Percentiles rank a stretch among this genome's conserved stretches.
phyloP scores from a whole-genome alignment of 768 basidiomycete species.

The Termitomyces sp. region DNA sequence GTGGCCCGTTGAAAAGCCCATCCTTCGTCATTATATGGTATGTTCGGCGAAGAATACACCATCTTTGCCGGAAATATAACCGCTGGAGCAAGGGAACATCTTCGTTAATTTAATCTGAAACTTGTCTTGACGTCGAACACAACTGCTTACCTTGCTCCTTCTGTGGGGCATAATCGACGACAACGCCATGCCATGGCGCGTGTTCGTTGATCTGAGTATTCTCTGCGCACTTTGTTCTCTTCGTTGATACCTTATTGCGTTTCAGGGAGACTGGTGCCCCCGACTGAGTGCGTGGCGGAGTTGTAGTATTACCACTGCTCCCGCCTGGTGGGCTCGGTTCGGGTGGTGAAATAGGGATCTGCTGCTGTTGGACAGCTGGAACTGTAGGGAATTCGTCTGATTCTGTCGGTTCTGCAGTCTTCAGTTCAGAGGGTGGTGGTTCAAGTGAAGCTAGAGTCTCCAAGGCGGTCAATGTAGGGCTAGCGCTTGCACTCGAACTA shows the following conservation, averaged over 20 bases:
- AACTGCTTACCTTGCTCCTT: slow-evolving; percentile 12
- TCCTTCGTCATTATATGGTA: slow-evolving; percentile 10
- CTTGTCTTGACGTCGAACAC: not conserved
- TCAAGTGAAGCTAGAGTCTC: slow-evolving; percentile 7
- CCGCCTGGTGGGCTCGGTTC: not conserved
- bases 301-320: not conserved
- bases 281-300: slow-evolving; percentile 6
- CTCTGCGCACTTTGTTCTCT: not conserved
- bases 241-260: slow-evolving; percentile 1
- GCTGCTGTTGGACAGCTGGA: not conserved
- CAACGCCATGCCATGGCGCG: slow-evolving; percentile 12
- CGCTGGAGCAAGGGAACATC: slow-evolving; percentile 2
- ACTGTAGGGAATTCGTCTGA: not conserved
- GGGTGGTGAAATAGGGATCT: not conserved
- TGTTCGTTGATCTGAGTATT: not conserved
- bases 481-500: slow-evolving; percentile 5
- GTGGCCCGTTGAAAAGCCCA: slow-evolving; percentile 94
- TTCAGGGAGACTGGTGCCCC: slow-evolving; percentile 6
- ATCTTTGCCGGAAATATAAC: slow-evolving; percentile 14
- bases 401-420: not conserved
- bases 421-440: not conserved
- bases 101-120: not conserved
- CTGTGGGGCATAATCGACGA: slow-evolving; percentile 8
- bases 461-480: slow-evolving; percentile 2
- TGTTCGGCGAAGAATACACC: slow-evolving; percentile 8